Evolutionary conservation across 1,284 basidiomycete genomes (phyloP), one percentile per base, ranked within the genome.

Genomic region (Vanrija sp.): DNA sequence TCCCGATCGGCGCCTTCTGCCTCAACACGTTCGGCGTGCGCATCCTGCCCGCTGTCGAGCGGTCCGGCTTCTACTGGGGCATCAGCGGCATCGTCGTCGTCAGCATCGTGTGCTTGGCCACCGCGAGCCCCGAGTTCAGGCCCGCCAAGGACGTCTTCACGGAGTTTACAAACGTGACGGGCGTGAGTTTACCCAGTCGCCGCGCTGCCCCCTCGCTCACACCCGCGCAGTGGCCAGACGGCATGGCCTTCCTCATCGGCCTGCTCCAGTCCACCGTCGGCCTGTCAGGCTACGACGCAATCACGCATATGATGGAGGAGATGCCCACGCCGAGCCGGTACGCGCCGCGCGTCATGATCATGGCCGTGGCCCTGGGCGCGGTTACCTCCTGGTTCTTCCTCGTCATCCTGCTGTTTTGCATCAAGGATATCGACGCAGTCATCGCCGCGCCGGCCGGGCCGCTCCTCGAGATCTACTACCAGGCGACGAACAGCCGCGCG

Each of bases 391-490:
- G 84, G 9, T 50, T 84, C 10, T 85, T 85, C 64, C 72, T 86
- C 23, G 76, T 86, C 43, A 82, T 83, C 0, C 80, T 87, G 18
- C 71, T 85, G n/a, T 87, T 87, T 61, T 84, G 83, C 19, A 71
- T 85, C 18, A 81, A 78, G 6, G 82, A 86, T 61, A 77, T 84
- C 38, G 56, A 72, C 6, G 77, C 72, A 1, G 75, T 86, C n/a
- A 75, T 85, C 36, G 69, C 75, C 54, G 80, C 82, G 0, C 66
- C 79, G 15, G 79, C 81, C 8, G 85, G 85, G 3, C 81, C 86
- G 51, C 81, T 86, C 0, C 77, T 85, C 16, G 83, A 81, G 1
- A 76, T 85, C 24, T 80, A 86, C 71, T 85, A 84, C 60, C 80
- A 84, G 38, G 77, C 85, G 2, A 78, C 81, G 8, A 81, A 82